A percentile compares a stretch with the other conserved stretches of the same genome.
These are phyloP conservation scores for Pseudozyma thailandica DNA, from an alignment of 1,284 basidiomycete genomes.

Conservation along the genomic window DNA sequence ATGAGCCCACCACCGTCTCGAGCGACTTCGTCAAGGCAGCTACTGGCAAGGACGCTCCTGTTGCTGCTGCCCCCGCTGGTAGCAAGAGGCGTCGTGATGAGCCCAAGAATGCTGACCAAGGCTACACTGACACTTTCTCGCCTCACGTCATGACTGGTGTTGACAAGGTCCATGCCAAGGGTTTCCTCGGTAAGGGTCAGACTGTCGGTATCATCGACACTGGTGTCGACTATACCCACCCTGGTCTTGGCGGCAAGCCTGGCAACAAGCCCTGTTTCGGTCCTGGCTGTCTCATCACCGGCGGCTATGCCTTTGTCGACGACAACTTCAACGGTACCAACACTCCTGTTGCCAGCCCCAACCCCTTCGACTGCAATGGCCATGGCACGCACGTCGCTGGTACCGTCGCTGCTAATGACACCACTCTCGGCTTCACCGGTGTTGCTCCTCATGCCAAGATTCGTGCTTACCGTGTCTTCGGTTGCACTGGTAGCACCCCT, in stretches of 20 bases:
- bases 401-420: slow-evolving; percentile 75
- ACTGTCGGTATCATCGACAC: slow-evolving; percentile 73
- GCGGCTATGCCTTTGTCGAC: slow-evolving; percentile 58
- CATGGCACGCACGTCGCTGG: slow-evolving; percentile 75
- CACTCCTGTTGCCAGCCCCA: slow-evolving; percentile 66
- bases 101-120: slow-evolving; percentile 31
- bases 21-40: slow-evolving; percentile 45
- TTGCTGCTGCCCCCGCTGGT: slow-evolving; percentile 3
- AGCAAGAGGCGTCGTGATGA: slow-evolving; percentile 38
- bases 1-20: slow-evolving; percentile 37
- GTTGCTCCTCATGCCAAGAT: slow-evolving; percentile 51
- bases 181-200: slow-evolving; percentile 72
- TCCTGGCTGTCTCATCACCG: slow-evolving; percentile 44
- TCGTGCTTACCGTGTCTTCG: slow-evolving; percentile 69
- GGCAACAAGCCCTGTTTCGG: slow-evolving; percentile 54
- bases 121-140: slow-evolving; percentile 46
- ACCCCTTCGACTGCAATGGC: slow-evolving; percentile 68
- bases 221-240: slow-evolving; percentile 74
- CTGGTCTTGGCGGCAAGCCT: slow-evolving; percentile 72
- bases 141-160: slow-evolving; percentile 68
- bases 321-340: slow-evolving; percentile 68
- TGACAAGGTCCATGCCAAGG: slow-evolving; percentile 72
- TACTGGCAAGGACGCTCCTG: slow-evolving; percentile 24
- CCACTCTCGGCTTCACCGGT: slow-evolving; percentile 52
- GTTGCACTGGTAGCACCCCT: slow-evolving; percentile 66